Conservation (phyloP, 805 yeast species). For the Candida germanica region DNA sequence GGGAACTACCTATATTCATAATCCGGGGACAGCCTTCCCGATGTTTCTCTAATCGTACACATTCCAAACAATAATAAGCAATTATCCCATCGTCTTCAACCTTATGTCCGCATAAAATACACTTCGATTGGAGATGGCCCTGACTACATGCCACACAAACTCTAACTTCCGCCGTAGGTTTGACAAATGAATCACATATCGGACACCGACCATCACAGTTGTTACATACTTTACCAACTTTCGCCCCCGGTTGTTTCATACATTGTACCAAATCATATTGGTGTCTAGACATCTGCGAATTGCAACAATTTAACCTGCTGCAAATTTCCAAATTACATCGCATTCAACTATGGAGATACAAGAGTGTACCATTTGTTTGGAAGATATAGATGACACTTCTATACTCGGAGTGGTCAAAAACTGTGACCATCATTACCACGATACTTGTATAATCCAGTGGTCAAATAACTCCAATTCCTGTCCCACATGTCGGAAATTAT, state of each 20-base stretch:
- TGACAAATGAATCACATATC: constrained; percentile 79
- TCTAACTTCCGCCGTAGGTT: constrained; percentile 62
- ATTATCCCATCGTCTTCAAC: constrained; percentile 46
- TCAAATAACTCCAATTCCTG: constrained; percentile 52
- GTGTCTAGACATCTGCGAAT: constrained; percentile 70
- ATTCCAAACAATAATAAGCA: constrained; percentile 83
- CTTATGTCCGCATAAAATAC: constrained; percentile 73
- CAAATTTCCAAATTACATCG: too few species aligned
- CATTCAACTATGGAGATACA: too few species aligned
- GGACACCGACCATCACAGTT: constrained; percentile 94
- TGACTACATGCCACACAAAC: constrained; percentile 85
- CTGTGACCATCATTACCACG: constrained; percentile 58
- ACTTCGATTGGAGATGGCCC: constrained; percentile 59
- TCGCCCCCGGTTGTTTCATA: constrained; percentile 77
- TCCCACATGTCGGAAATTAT: constrained; percentile 57
- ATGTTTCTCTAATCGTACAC: constrained; percentile 74
- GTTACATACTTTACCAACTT: constrained; percentile 68
- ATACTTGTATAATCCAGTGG: constrained; percentile 58
- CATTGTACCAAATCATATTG: constrained; percentile 84
- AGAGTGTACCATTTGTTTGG: constrained; percentile 65
- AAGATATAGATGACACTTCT: constrained; percentile 14
- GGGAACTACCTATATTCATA: constrained; percentile 73
- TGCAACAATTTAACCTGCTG: too few species aligned
- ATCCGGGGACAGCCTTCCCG: constrained; percentile 92
- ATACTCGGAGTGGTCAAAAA: constrained; percentile 22